Conservation (phyloP, 306 rosid species). For the Quercus bicolor region DNA sequence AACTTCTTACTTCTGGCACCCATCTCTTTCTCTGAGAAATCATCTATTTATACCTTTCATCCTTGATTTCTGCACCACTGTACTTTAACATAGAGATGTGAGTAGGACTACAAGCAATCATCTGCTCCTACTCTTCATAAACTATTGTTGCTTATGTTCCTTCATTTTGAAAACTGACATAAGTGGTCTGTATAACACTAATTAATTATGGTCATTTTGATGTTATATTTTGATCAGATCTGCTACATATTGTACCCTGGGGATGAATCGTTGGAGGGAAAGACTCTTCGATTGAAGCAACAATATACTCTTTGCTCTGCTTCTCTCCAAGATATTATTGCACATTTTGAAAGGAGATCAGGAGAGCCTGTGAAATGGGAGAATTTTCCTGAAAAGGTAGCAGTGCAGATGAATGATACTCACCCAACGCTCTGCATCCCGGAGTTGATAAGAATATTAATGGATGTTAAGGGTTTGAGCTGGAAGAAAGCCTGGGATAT, state of each 20-base stretch:
- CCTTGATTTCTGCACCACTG: background rate
- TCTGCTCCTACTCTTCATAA: background rate
- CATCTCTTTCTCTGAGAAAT: background rate
- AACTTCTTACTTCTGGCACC: background rate
- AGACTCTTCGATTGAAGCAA: slow-evolving; percentile 90
- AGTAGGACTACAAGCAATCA: background rate
- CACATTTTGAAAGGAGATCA: slow-evolving; percentile 83
- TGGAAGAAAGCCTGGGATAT: slow-evolving; percentile 96
- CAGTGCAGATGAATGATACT: slow-evolving; percentile 99
- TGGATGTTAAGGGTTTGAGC: slow-evolving; percentile 77
- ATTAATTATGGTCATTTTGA: background rate
- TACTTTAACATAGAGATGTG: background rate
- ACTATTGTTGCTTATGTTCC: no score
- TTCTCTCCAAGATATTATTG: slow-evolving; percentile 93
- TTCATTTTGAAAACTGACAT: background rate
- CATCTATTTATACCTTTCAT: background rate
- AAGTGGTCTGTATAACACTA: background rate
- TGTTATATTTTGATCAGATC: slow-evolving; percentile 40
- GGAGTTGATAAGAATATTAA: slow-evolving; percentile 79
- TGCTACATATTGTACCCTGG: slow-evolving; percentile 93
- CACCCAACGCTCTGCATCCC: slow-evolving; percentile 99
- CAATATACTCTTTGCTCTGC: slow-evolving; percentile 96
- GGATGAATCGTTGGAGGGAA: slow-evolving; percentile 88
- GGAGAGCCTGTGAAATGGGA: slow-evolving; percentile 70
- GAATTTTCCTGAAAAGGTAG: slow-evolving; percentile 86